phyloP scores from a whole-genome alignment of 2,329 filamentous ascomycete species.

The Pseudogymnoascus sp. region DNA sequence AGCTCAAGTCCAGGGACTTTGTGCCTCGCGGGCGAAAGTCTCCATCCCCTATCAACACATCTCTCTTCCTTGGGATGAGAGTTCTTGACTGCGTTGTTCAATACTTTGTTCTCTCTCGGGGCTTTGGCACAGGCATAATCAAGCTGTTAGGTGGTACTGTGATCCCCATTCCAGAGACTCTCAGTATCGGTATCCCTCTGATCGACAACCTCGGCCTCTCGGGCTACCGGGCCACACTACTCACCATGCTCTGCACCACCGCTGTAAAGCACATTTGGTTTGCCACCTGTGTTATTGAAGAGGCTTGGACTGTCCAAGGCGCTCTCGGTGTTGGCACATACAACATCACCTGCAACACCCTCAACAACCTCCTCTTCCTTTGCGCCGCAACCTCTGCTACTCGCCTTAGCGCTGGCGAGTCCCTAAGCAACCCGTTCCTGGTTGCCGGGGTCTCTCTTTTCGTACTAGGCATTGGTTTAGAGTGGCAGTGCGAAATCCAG shows the following conservation, averaged over 20 bases:
- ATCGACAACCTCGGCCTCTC: conserved; percentile 41
- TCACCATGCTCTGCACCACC: conserved; percentile 45
- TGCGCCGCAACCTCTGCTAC: conserved; percentile 22
- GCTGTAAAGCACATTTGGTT: conserved; percentile 51
- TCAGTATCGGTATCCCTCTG: conserved; percentile 27
- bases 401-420: too few relatives aligned
- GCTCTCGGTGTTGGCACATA: conserved; percentile 40
- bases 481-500: conserved; percentile 50
- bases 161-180: too few relatives aligned
- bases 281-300: conserved; percentile 39
- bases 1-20: too few relatives aligned
- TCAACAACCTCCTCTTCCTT: conserved; percentile 48
- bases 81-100: too few relatives aligned
- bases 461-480: conserved; percentile 43
- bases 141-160: too few relatives aligned
- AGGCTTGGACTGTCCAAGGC: conserved; percentile 39
- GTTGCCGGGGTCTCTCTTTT: conserved; percentile 44
- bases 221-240: conserved; percentile 42
- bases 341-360: conserved; percentile 48
- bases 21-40: too few relatives aligned
- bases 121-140: too few relatives aligned
- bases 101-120: too few relatives aligned
- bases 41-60: too few relatives aligned
- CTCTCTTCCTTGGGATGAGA: too few relatives aligned
- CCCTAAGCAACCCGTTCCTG: conserved; percentile 23